Base-by-base conservation (phyloP, 176 grass and related monocot species). In the Oryza brachyantha region DNA sequence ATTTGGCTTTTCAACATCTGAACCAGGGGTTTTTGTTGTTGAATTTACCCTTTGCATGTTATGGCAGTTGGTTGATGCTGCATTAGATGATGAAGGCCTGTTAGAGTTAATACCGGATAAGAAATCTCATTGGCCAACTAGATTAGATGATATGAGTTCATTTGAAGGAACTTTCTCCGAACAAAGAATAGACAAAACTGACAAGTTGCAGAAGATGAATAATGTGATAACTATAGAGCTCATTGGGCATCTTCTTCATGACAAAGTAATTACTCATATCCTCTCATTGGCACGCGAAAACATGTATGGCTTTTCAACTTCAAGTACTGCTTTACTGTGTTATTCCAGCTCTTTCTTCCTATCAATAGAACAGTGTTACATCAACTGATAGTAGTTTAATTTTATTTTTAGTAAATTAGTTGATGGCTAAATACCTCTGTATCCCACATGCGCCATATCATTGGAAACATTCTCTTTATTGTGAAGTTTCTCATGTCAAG, bases 211-310 rank as follows among this genome's bases (percentile, higher is more conserved):
- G 61, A 92, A 90, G 82, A 81, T 78, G 45, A 97, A 97, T 71
- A 90, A 41, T 66, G 67, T 90, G 34, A 84, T 86, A 78, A 88
- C 95, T 74, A 50, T 92, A 61, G 95, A 94, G 80, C 75, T 97
- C 65, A 85, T 97, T 65, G 83, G 81, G 38, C 89, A 97, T 87
- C 71, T 97, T 78, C 89, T 97, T 67, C 75, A 73, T 54, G 85
- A 97, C 68, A 97, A 94, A 97, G 95, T 92, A 97, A 88, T 88
- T 90, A 94, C 91, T 91, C 68, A 78, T 61, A 88, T 97, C 79
- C 95, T 97, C 69, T 84, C 89, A 81, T 86, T 97, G 94, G 95
- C 95, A 90, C 85, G 85, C 36, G 87, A 85, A 90, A 92, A 91
- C 95, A 97, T 97, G 95, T 97, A 97, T 87, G 94, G 4, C 43